Base-by-base conservation (phyloP, 768 basidiomycete species). In the Termitomyces sp. region DNA sequence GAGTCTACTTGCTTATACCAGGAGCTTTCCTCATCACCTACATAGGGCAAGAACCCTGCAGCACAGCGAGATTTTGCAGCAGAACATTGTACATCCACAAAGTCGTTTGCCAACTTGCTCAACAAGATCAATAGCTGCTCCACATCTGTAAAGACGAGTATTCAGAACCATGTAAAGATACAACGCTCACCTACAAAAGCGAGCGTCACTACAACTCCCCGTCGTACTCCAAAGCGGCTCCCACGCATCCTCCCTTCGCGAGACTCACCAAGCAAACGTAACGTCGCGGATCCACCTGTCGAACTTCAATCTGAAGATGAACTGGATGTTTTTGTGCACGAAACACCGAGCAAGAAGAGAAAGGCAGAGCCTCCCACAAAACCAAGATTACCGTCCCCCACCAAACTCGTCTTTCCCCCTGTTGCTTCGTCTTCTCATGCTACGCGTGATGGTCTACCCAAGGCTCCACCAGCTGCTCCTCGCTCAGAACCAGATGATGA, bases 271-370 rank as follows among this genome's bases (percentile, higher is more conserved):
- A 72, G 71, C 58, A 82, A 79, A 64, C 76, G 73, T 9, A 62
- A 62, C n/a, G 44, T 57, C 5, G 62, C 11, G 9, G 59, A 66
- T n/a, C 45, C 38, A 29, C 51, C 58, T 11, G 54, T 56, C 3
- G 60, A 47, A 38, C 53, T 38, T 7, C 46, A 64, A 50, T 59
- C 71, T 56, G 59, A 69, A 64, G 52, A 66, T 54, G 55, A 75
- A 64, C 43, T 73, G 52, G 16, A 69, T 27, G 27, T 69, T 57
- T 54, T 75, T 53, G 19, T 60, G 14, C 76, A 76, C 5, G 68
- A 71, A 50, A 75, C 80, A 5, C 80, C 80, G 0, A 73, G 70
- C 34, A 80, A 81, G 59, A 77, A 68, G 61, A 69, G 70, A 37
- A 77, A 70, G 53, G 46, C 69, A 3, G 69, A 69, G 9, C 47